Evolutionary conservation across 352 stramenopile genomes (phyloP).

Genomic region (Peronospora belbahrii): DNA sequence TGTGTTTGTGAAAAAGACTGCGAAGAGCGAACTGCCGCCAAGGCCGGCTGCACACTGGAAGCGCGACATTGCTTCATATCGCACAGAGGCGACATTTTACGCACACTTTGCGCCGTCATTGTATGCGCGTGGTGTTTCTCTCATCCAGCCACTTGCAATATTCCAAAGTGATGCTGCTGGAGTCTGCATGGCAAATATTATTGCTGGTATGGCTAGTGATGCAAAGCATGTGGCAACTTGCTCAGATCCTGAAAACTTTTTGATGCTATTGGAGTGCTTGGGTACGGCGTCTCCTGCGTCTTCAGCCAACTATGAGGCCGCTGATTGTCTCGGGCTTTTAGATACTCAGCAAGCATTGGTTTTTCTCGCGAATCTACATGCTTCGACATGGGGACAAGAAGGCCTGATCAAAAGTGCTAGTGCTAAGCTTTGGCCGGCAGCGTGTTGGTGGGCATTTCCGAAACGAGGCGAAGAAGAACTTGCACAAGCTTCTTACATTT

Average conservation of each 20-base stretch:
- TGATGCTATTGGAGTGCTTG: constrained; percentile 50
- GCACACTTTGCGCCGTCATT: constrained; percentile 32
- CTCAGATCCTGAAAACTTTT: constrained; percentile 32
- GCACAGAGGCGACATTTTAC: constrained; percentile 53
- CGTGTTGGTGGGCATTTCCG: constrained; percentile 51
- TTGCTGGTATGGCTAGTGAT: constrained; percentile 1
- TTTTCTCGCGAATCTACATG: constrained; percentile 48
- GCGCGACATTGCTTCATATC: constrained; percentile 55
- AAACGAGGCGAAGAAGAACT: constrained; percentile 49
- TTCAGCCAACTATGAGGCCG: constrained; percentile 20
- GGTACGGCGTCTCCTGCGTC: constrained; percentile 1
- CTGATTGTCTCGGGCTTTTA: constrained; percentile 26
- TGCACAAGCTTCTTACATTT: constrained; percentile 29
- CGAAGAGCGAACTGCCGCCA: constrained; percentile 41
- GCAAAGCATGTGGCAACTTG: neutral
- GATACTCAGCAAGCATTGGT: constrained; percentile 36
- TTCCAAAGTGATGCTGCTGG: constrained; percentile 28
- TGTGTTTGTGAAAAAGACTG: constrained; percentile 63
- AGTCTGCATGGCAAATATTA: constrained; percentile 6
- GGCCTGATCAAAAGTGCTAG: constrained; percentile 25
- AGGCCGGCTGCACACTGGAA: constrained; percentile 39
- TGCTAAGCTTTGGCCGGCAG: constrained; percentile 32
- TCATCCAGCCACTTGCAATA: constrained; percentile 46
- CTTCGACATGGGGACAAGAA: constrained; percentile 21
- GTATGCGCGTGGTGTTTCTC: constrained; percentile 18